Base-by-base conservation (phyloP, 2,329 filamentous ascomycete genomes). In the Aspergillus sp. region DNA sequence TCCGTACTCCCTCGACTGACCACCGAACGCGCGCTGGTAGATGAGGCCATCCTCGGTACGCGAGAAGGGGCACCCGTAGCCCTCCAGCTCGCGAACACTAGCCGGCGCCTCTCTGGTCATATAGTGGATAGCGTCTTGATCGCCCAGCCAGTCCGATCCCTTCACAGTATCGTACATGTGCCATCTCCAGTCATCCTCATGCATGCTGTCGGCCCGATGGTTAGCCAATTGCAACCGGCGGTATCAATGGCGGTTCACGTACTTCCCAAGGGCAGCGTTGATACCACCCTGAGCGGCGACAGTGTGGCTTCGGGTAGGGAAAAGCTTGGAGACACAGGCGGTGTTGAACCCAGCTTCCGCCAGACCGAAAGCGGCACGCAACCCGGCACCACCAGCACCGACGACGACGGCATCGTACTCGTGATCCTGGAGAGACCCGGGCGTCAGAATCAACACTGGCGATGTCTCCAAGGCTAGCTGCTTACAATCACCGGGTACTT, bases 111-210 rank as follows among this genome's bases (percentile, higher is more conserved):
- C 88, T 55, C 86, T 77, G 53, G 88, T 95, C 88, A 95, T 95
- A 71, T 95, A 95, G 68, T 95, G 88, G 58, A 95, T 95, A 45
- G 88, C 88, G 60, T 95, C 88, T 67, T 95, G 88, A 64, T 95
- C 88, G 63, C 88, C 88, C 32, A 95, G 77, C 88, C 88, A 95
- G 71, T 95, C 88, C 46, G 85, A 93, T 46, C 88, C 88, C 73
- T 95, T 95, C 60, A 95, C 88, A 26, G 88, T 95, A 64, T 95
- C 88, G 72, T 95, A 95, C 88, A 95, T 95, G 69, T 95, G 88
- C 88, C 88, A 95, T 72, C 86, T 80, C 88, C 88, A 95, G 69
- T 95, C 86, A 56, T 95, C 88, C 71, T 89, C 78, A 73, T 94
- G 86, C 88, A 95, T 95, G 70, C 93, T 94, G 36, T 44, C 35